Evolutionary conservation across 345 rosid genomes (phyloP), one percentile per base, ranked within the genome.

Genomic region (Sisymbrium altissimum): DNA sequence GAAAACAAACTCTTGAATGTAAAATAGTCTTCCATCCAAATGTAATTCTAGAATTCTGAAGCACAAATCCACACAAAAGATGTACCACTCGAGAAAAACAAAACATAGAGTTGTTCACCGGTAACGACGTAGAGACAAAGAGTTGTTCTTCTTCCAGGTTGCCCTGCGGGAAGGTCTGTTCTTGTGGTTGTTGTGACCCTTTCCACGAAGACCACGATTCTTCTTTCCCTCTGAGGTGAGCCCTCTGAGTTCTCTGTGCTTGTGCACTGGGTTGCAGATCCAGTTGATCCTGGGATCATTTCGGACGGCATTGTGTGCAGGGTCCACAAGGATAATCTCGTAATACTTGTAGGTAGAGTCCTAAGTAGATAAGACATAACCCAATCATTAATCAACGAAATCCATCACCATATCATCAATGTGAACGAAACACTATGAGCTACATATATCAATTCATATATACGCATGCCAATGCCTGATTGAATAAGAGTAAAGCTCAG

Each of bases 281-380:
- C 94, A 87, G 83, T 87, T 91, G 83, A 87, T 91, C 75, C 97
- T 84, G 6, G 97, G 92, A 68, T 91, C 97, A 54, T 88, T 88
- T 4, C 87, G 79, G 64, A 90, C 59, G 0, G 93, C 89, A 68
- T 83, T 90, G 78, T 90, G 93, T 21, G 89, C 87, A 49, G 86
- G 68, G 79, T 90, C 93, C 14, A 90, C 96, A 65, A 90, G 66
- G 36, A 90, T 86, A 6, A 88, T 83, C 86, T 90, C 96, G 33
- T 50, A 90, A 74, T 88, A 90, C 76, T 91, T 88, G 84, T 86
- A 91, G 3, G 97, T 91, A 3, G 97, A 91, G 56, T 91, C 97
- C 97, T 90, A 59, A 23, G 8, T 0, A 61, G 46, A 41, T 0
- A 19, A 53, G 12, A 38, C 3, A 71, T 19, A 15, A 15, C 0